Evolutionary conservation across 768 basidiomycete species (phyloP), one percentile per base, ranked within the genome.

Genomic region (Leccinum truebloodii): DNA sequence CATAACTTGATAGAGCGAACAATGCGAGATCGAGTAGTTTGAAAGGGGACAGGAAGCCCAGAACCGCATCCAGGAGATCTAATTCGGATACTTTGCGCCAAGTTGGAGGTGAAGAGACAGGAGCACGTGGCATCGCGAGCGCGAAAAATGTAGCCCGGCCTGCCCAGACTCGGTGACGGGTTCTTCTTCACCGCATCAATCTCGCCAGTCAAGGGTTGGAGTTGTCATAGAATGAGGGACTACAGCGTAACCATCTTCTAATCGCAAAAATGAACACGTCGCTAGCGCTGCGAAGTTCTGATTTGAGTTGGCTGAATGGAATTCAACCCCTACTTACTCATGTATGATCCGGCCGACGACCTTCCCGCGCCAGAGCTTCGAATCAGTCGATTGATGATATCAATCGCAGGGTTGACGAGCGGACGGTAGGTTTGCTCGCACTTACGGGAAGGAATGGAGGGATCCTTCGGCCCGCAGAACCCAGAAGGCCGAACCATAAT

Each of bases 321-420:
- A 49, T 26, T 6, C 8, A 57, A 55, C 51, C 9, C 16, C 8
- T 55, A 28, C 8, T 2, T 32, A 26, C 49, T 14, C 24, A 26
- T 26, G 22, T n/a, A 63, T 67, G 69, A 63, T 70, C 69, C 70
- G 69, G 59, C 67, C 70, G 65, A n/a, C 41, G 13, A 46, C 44
- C 20, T 30, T 48, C 41, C 51, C 26, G 54, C 53, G 37, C 32
- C 26, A 22, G 20, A 20, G n/a, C 20, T 30, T 44, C 41, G 8
- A 55, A 35, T 41, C 52, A 10, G 24, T 37, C 50, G 10, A 24
- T 37, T 39, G 50, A 49, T 37, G 26, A 6, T 39, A 32, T 35
- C 30, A 39, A 14, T 52, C 46, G 49, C 52, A 26, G 35, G 49
- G 59, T 52, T 39, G 52, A 54, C 18, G 41, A 52, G 53, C 20